Percentiles rank a stretch among this genome's conserved stretches.
Conservation (phyloP, 768 basidiomycete genomes). For the Lactarius quietus region DNA sequence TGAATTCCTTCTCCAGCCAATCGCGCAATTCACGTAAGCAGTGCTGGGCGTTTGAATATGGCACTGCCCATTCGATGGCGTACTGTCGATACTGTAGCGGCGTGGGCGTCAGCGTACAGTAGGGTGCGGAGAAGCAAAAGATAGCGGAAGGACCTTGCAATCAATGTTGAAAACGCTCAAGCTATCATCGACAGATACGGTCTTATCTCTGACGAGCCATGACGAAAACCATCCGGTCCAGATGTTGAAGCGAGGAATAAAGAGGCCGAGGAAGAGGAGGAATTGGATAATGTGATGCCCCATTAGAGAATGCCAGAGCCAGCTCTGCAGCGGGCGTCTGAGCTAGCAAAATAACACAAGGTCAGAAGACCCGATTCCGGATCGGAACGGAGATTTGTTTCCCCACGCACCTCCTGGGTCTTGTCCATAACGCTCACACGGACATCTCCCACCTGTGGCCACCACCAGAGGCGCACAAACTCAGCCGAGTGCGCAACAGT, state of each 20-base stretch:
- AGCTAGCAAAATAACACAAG: constrained; percentile 40
- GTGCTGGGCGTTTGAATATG: constrained; percentile 57
- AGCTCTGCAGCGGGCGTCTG: constrained; percentile 47
- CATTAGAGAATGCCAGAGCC: constrained; percentile 69
- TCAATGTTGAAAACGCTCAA: constrained; percentile 90
- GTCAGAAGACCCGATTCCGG: constrained; percentile 19
- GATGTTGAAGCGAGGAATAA: constrained; percentile 56
- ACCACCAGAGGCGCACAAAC: constrained; percentile 97
- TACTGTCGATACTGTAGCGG: constrained; percentile 76
- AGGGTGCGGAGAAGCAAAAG: background rate
- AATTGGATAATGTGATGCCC: constrained; percentile 82
- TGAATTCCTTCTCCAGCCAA: constrained; percentile 68
- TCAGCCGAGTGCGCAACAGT: constrained; percentile 59
- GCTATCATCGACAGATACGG: constrained; percentile 70
- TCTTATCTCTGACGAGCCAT: constrained; percentile 59
- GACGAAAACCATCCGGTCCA: constrained; percentile 60
- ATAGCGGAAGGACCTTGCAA: constrained; percentile 60
- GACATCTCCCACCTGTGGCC: constrained; percentile 69
- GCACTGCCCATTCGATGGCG: constrained; percentile 94
- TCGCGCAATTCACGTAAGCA: constrained; percentile 68
- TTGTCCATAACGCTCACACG: constrained; percentile 73
- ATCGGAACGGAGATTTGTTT: constrained; percentile 1
- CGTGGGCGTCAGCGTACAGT: constrained; percentile 1
- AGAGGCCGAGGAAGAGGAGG: constrained; percentile 73
- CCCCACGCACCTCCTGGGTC: constrained; percentile 60